Conservation (phyloP, 2,329 filamentous ascomycete species). For the Ophiostoma novo-ulmi region DNA sequence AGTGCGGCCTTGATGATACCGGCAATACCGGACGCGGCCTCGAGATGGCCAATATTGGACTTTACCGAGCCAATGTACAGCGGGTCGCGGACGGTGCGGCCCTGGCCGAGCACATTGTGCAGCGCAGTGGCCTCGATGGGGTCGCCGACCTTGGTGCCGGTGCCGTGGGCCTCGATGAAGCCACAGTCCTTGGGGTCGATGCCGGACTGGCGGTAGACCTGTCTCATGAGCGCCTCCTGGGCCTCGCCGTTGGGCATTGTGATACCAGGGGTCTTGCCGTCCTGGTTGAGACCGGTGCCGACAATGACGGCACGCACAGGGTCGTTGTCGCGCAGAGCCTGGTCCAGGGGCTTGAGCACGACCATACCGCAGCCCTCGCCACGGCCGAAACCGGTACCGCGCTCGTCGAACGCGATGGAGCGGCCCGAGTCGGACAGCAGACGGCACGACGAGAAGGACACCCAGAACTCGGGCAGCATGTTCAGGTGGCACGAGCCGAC, state of each 20-base stretch:
- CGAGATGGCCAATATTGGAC: constrained; percentile 46
- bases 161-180: constrained; percentile 46
- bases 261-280: constrained; percentile 50
- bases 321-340: constrained; percentile 48
- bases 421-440: constrained; percentile 43
- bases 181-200: constrained; percentile 41
- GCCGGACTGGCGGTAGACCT: constrained; percentile 42
- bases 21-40: constrained; percentile 47
- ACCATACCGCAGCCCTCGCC: constrained; percentile 51
- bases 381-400: constrained; percentile 52
- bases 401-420: constrained; percentile 46
- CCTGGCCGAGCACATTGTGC: constrained; percentile 37
- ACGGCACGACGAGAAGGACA: constrained; percentile 31
- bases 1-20: constrained; percentile 44
- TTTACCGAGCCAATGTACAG: constrained; percentile 42
- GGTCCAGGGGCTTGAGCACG: constrained; percentile 47
- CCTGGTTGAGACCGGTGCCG: constrained; percentile 45
- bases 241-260: constrained; percentile 48
- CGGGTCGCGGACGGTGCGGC: neutral
- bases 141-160: constrained; percentile 31
- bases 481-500: constrained; percentile 34
- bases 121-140: constrained; percentile 42
- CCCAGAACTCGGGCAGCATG: constrained; percentile 31
- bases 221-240: constrained; percentile 42
- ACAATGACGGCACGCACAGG: constrained; percentile 44